phyloP scores from a whole-genome alignment of 352 stramenopile genomes.

The Phytophthora agathidicida region DNA sequence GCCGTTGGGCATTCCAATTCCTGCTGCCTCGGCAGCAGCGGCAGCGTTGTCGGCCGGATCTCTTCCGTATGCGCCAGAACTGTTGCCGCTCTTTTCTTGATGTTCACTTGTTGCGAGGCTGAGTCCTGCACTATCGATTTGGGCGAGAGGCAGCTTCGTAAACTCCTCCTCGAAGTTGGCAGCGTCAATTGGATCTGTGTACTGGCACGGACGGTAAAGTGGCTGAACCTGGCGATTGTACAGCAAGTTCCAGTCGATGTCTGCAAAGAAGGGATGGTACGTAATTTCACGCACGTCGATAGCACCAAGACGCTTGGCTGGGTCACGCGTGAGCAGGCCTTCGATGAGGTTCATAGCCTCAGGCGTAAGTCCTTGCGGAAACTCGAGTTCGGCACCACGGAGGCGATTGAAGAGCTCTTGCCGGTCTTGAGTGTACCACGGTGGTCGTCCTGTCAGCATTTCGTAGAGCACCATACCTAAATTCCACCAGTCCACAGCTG shows the following conservation, averaged over 20 bases:
- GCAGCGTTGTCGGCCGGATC: slow-evolving; percentile 22
- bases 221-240: slow-evolving; percentile 80
- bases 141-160: slow-evolving; percentile 72
- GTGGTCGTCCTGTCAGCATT: slow-evolving; percentile 77
- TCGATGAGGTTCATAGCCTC: slow-evolving; percentile 84
- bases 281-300: slow-evolving; percentile 80
- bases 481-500: slow-evolving; percentile 88
- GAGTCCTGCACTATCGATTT: slow-evolving; percentile 73
- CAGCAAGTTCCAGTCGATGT: slow-evolving; percentile 84
- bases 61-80: slow-evolving; percentile 11
- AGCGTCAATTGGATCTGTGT: slow-evolving; percentile 82
- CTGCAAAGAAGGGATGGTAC: slow-evolving; percentile 83
- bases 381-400: slow-evolving; percentile 70
- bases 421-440: slow-evolving; percentile 85
- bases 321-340: slow-evolving; percentile 92
- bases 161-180: slow-evolving; percentile 89
- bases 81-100: slow-evolving; percentile 24
- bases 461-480: slow-evolving; percentile 86
- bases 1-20: slow-evolving; percentile 29
- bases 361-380: slow-evolving; percentile 65
- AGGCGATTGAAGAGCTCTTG: slow-evolving; percentile 76
- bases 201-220: slow-evolving; percentile 84
- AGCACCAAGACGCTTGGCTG: slow-evolving; percentile 90
- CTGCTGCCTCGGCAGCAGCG: slow-evolving; percentile 17
- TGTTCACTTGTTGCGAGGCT: slow-evolving; percentile 60